These are phyloP conservation scores for Starmerella cellae DNA, from an alignment of 805 yeast genomes.

Conservation along the genomic window DNA sequence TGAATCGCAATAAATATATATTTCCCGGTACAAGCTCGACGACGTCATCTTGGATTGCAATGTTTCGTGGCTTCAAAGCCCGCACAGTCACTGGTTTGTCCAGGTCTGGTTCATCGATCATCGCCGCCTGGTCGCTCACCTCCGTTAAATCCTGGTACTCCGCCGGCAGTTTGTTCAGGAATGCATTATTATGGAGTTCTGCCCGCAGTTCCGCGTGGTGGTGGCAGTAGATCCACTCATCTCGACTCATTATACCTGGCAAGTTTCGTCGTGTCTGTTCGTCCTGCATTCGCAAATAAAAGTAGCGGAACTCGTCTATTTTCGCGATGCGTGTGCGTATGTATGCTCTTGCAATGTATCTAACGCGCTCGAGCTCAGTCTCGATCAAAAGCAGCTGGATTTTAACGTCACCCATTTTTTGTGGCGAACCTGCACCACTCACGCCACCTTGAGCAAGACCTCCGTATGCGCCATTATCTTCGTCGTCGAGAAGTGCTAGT, in stretches of 20 bases:
- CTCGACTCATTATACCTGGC: conserved; percentile 13
- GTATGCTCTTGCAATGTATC: conserved; percentile 67
- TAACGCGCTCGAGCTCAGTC: conserved; percentile 78
- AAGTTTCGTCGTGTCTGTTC: not conserved
- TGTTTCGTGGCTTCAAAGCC: conserved; percentile 31
- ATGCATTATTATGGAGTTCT: conserved; percentile 52
- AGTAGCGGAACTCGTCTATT: conserved; percentile 56
- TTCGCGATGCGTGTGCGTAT: conserved; percentile 59
- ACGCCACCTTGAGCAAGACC: too few species aligned
- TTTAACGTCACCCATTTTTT: conserved; percentile 45
- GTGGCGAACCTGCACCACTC: not conserved
- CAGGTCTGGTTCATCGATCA: conserved; percentile 71
- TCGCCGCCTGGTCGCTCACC: conserved; percentile 39
- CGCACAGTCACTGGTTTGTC: conserved; percentile 65
- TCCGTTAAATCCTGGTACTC: conserved; percentile 65
- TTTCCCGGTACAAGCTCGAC: conserved; percentile 49
- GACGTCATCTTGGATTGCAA: conserved; percentile 35
- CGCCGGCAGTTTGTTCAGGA: conserved; percentile 54
- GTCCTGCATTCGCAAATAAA: conserved; percentile 28
- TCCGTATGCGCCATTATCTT: not conserved
- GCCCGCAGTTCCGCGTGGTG: conserved; percentile 51
- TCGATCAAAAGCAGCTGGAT: conserved; percentile 74
- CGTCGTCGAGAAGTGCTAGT: conserved; percentile 48
- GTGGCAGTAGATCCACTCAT: conserved; percentile 18
- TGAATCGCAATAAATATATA: conserved; percentile 62